phyloP scores from a whole-genome alignment of 1,139 yeast genomes.

The Debaryomyces singareniensis region DNA sequence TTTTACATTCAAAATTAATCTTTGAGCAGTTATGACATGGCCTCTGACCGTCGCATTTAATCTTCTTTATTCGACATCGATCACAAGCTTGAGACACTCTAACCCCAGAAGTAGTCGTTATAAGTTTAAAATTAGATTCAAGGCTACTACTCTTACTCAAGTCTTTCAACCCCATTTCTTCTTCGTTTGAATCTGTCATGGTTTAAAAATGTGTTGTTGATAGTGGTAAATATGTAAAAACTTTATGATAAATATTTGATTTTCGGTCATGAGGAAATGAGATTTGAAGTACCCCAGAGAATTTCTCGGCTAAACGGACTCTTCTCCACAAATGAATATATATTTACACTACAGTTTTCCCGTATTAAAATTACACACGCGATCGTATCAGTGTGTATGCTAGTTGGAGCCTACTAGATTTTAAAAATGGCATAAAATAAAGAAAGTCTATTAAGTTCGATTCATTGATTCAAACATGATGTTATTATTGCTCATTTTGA shows the following conservation, averaged over 20 bases:
- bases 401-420: too few relatives aligned
- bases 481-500: too few relatives aligned
- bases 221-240: too few relatives aligned
- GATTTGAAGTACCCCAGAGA: not conserved
- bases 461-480: too few relatives aligned
- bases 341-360: not conserved
- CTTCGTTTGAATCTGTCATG: too few relatives aligned
- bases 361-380: too few relatives aligned
- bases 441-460: too few relatives aligned
- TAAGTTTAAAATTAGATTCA: conserved; percentile 30
- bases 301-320: not conserved
- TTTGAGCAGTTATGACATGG: conserved; percentile 67
- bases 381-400: too few relatives aligned
- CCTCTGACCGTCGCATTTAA: conserved; percentile 66
- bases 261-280: not conserved
- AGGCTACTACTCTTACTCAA: conserved; percentile 10
- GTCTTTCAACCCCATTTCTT: too few relatives aligned
- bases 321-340: not conserved
- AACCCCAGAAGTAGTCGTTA: conserved; percentile 33
- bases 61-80: conserved; percentile 68
- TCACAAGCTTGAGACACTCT: conserved; percentile 77
- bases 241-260: too few relatives aligned
- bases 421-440: too few relatives aligned
- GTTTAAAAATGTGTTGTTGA: too few relatives aligned
- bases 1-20: conserved; percentile 61